These are phyloP conservation scores for Neopestalotiopsis rosae DNA, from an alignment of 2,329 filamentous ascomycete species.

Conservation along the genomic window DNA sequence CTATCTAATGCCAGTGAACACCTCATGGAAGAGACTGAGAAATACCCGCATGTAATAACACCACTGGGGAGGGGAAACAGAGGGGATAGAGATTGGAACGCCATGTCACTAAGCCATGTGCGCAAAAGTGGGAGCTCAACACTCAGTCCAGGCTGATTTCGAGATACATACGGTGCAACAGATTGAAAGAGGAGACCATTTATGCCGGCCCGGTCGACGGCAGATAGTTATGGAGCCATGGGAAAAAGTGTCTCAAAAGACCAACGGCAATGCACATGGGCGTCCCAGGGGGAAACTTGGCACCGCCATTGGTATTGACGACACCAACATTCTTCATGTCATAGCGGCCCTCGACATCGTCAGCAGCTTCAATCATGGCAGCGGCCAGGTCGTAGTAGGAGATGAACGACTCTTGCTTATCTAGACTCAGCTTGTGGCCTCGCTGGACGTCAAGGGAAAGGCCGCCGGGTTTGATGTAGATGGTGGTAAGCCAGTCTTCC, in stretches of 20 bases:
- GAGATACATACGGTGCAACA: not conserved
- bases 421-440: constrained; percentile 46
- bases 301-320: constrained; percentile 34
- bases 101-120: too few species aligned
- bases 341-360: constrained; percentile 36
- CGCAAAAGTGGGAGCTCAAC: too few species aligned
- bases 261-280: constrained; percentile 38
- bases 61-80: too few species aligned
- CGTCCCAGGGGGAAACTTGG: constrained; percentile 39
- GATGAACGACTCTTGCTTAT: constrained; percentile 43
- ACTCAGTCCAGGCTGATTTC: too few species aligned
- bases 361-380: constrained; percentile 53
- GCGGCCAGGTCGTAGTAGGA: constrained; percentile 50
- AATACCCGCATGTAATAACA: too few species aligned
- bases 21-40: too few species aligned
- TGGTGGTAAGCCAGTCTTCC: constrained; percentile 40
- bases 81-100: too few species aligned
- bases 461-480: constrained; percentile 49
- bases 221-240: constrained; percentile 37
- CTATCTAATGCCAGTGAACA: too few species aligned
- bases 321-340: constrained; percentile 33
- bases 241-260: constrained; percentile 38
- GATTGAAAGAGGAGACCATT: too few species aligned
- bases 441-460: constrained; percentile 41
- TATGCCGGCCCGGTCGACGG: not conserved